Evolutionary conservation across 176 grass and related monocot species (phyloP), one percentile per base, ranked within the genome.

Genomic region (Secale cereale): DNA sequence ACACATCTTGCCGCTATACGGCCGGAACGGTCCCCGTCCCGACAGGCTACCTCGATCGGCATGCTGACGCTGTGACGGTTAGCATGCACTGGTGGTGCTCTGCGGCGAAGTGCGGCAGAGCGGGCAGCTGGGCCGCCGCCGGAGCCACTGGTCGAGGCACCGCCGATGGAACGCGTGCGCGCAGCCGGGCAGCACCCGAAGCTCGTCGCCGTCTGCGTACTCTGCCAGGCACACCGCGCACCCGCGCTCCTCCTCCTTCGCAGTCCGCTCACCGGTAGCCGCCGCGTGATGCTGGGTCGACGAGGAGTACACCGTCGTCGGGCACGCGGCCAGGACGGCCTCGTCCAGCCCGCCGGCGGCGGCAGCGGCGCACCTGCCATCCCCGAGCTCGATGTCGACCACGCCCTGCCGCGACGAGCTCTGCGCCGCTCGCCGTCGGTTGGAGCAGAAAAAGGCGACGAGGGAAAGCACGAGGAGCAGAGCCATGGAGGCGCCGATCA

Each of bases 301-400:
- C 15, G 26, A 33, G 2, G 69, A 46, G 83, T 86, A 94, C 33
- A 84, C 35, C 59, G 66, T 7, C 39, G 78, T 87, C 26, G 87
- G 89, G 59, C 14, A 87, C n/a, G 39, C 33, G 5, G 50, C 72
- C 19, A 85, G 81, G 17, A 64, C 75, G 16, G 77, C 81, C 23
- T 87, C 89, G 30, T 89, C 86, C 46, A 89, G 1, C 37, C 83
- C 73, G 0, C 9, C 22, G 4, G 22, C 69, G 40, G 25, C 40
- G 0, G 13, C 22, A 2, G 22, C 69, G 40, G 25, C 40, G 7
- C 31, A 20, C 8, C 67, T 28, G 4, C 85, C 67, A 6, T 10
- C 63, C 71, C 82, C 78, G 26, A 30, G 7, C 43, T 75, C 71
- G 25, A 30, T 16, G 16, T 75, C 71, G 6, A 45, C 70, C 0